These are phyloP conservation scores for Picochlorum sp. DNA, from an alignment of 139 green algal species.

Conservation along the genomic window DNA sequence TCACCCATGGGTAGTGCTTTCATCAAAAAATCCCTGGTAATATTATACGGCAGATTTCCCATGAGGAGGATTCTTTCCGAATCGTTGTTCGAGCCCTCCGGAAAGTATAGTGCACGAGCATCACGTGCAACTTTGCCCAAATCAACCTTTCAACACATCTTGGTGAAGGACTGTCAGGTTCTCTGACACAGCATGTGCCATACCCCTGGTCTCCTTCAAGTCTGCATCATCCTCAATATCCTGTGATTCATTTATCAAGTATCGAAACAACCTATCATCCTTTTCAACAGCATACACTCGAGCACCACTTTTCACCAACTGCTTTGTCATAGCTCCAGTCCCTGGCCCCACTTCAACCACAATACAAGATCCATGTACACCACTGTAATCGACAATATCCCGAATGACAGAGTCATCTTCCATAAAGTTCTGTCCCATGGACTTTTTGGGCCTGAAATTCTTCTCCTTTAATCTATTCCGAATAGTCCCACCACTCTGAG, in stretches of 20 bases:
- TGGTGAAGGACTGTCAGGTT: too few species aligned
- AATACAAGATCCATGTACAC: conserved; percentile 50
- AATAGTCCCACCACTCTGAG: neutral
- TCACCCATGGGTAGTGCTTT: conserved; percentile 64
- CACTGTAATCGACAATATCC: conserved; percentile 51
- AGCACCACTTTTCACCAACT: conserved; percentile 62
- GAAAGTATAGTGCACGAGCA: conserved; percentile 15
- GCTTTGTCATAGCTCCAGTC: conserved; percentile 48
- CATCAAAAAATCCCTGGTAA: conserved; percentile 85
- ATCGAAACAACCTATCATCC: conserved; percentile 57
- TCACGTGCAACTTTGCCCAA: conserved; percentile 18
- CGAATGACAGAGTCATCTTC: conserved; percentile 66
- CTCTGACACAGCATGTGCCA: neutral
- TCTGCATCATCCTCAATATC: conserved; percentile 27
- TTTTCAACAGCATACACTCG: conserved; percentile 85
- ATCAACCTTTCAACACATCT: too few species aligned
- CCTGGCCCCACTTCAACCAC: conserved; percentile 85
- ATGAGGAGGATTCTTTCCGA: conserved; percentile 56
- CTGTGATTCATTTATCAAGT: conserved; percentile 24
- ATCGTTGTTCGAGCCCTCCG: conserved; percentile 16
- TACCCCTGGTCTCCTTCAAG: neutral
- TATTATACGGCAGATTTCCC: conserved; percentile 96
- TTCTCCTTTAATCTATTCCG: neutral
- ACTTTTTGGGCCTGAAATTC: conserved; percentile 7
- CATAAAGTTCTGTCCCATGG: conserved; percentile 89